Evolutionary conservation across 805 yeast genomes (phyloP), one percentile per base, ranked within the genome.

Genomic region (Metschnikowia drakensbergensis): DNA sequence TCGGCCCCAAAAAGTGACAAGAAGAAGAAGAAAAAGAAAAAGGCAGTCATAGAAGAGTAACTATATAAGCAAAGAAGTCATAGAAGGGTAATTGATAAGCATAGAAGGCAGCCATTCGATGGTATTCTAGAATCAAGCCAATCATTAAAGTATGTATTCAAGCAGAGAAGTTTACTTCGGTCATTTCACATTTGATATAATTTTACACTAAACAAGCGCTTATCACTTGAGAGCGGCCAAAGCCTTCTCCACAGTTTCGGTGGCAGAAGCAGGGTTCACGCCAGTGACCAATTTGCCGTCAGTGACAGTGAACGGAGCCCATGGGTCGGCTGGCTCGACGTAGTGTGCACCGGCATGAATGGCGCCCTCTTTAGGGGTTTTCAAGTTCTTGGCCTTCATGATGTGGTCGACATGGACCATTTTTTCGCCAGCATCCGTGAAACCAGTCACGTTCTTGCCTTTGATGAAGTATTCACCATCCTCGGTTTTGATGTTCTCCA

Each of bases 271-370:
- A 23, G 88, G 88, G 66, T 83, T 83, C 25, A 76, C 79, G 41
- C 88, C 88, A n/a, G 86, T 77, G 36, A 83, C 80, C 37, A 83
- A 46, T 57, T 76, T 76, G 27, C 83, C 84, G 58, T 83, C 88
- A 27, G 67, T 65, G 37, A 80, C 69, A 13, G 77, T 60, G 55
- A 67, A 80, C 37, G 72, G 78, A 36, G 62, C 83, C 71, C 77
- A 81, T 33, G 83, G 81, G 11, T 72, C 76, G 5, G 64, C 55
- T 40, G 86, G 84, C 23, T 68, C 62, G 34, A 66, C 64, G 58
- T 67, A 78, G 26, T 51, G 65, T 36, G 78, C 84, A 47, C 78
- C 77, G 13, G 36, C 42, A 8, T 44, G 45, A 26, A 62, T 62
- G 22, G 72, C 68, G 34, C 74, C 58, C 5, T 64, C 68, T 50